Base-by-base conservation (phyloP, 2,329 filamentous ascomycete species). In the Neospermospora avenae region DNA sequence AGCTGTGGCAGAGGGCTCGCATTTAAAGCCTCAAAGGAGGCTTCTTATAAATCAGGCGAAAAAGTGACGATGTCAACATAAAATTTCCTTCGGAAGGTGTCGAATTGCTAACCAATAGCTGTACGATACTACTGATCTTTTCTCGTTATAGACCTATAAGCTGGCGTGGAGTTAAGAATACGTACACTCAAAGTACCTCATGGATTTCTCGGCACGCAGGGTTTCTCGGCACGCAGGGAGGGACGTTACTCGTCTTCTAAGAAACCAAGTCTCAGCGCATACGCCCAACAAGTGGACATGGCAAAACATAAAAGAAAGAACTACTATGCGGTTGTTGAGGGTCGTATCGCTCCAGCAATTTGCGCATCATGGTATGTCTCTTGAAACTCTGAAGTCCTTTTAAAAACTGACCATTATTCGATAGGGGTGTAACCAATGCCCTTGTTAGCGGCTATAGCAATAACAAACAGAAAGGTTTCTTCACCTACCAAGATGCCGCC, bases 391-490 rank as follows among this genome's bases (percentile, higher is more conserved):
- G 18, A 46, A 46, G 44, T 46, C 18, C 44, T 6, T 46, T 8
- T 13, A 22, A 4, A 46, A 13, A 46, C 16, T 46, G 18, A 46
- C 4, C 18, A 46, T 13, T n/a, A 34, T 52, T 52, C 3, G 8
- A 52, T 52, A 52, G 48, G 48, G 48, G 48, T 55, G 16, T 46
- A 5, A 46, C 44, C 44, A 46, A 46, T 46, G 44, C 44, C 18
- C 16, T 55, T 20, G 51, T 42, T 39, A 46, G 53, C 22, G 53
- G 53, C 41, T 56, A 56, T 20, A 44, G 39, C 11, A 56, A 56
- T 56, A 56, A 56, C 37, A 22, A 56, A 45, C 20, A 56, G 16
- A 25, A 20, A 46, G 53, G 53, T 10, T 56, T 56, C 22, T 31
- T 31, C 14, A 56, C 53, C 11, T 35, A 31, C 3, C 16, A 57